phyloP scores from a whole-genome alignment of 345 rosid genomes.

The Sonneratia caseolaris region DNA sequence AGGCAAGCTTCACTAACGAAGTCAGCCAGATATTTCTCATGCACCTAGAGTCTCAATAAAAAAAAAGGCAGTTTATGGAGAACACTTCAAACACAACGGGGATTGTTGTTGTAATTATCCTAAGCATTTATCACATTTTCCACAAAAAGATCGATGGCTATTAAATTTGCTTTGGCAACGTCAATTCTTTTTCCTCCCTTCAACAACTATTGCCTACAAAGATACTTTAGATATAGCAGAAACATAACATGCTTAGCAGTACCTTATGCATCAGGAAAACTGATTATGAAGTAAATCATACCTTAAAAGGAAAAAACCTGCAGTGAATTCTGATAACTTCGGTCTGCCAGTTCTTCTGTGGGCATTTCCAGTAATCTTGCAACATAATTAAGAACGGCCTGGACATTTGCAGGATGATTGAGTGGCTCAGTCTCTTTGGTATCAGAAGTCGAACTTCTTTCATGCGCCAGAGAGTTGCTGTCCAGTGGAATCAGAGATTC shows the following conservation, averaged over 20 bases:
- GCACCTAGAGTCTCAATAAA: neutral
- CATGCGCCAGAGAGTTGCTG: conserved; percentile 29
- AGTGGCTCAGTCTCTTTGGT: conserved; percentile 38
- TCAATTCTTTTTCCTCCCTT: too few species aligned
- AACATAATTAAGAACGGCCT: conserved; percentile 45
- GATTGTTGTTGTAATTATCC: neutral
- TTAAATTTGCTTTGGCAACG: neutral
- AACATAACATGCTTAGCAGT: too few species aligned
- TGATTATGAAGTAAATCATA: neutral
- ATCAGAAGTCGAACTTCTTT: conserved; percentile 27
- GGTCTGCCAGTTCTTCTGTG: conserved; percentile 56
- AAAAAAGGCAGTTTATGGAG: neutral
- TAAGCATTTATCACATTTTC: too few species aligned
- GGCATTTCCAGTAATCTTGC: conserved; percentile 53
- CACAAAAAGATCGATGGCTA: neutral
- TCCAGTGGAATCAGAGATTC: conserved; percentile 37
- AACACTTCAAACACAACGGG: neutral
- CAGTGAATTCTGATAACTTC: conserved; percentile 48
- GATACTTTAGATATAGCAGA: too few species aligned
- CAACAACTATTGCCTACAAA: too few species aligned
- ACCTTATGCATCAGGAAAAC: too few species aligned
- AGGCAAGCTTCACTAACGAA: neutral
- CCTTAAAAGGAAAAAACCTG: conserved; percentile 53
- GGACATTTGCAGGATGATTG: conserved; percentile 88
- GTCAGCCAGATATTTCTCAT: neutral